phyloP scores from a whole-genome alignment of 1,284 basidiomycete genomes.

The Microbotryum lychnidis-dioicae region DNA sequence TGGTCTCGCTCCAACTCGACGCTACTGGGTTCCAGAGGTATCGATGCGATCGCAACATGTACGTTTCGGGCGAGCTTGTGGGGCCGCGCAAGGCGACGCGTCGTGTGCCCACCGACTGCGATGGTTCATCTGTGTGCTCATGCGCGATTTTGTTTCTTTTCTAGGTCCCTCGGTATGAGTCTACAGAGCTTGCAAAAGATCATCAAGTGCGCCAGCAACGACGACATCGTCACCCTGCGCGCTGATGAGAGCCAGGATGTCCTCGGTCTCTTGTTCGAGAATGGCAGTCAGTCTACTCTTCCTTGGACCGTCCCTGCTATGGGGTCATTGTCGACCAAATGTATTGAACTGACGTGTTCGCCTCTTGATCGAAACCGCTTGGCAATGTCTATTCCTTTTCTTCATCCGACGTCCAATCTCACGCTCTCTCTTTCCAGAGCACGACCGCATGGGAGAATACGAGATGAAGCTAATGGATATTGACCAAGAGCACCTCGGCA shows the following conservation, averaged over 20 bases:
- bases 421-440: slow-evolving; percentile 49
- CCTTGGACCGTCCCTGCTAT: neutral
- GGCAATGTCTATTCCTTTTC: neutral
- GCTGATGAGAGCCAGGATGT: slow-evolving; percentile 87
- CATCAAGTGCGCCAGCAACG: slow-evolving; percentile 93
- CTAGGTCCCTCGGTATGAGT: slow-evolving; percentile 40
- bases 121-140: neutral
- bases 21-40: slow-evolving; percentile 75
- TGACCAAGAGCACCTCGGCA: slow-evolving; percentile 87
- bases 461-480: slow-evolving; percentile 99
- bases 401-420: neutral
- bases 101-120: neutral
- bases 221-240: slow-evolving; percentile 85
- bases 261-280: slow-evolving; percentile 84
- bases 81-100: neutral
- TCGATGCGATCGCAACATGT: slow-evolving; percentile 90
- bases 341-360: neutral
- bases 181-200: slow-evolving; percentile 88
- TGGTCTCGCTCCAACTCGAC: slow-evolving; percentile 74
- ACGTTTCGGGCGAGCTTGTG: neutral
- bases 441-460: slow-evolving; percentile 93
- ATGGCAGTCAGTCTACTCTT: slow-evolving; percentile 57
- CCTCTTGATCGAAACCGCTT: neutral
- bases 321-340: neutral
- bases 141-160: neutral